Percentiles rank a stretch among this genome's conserved stretches.
phyloP scores from a whole-genome alignment of 176 grass and related monocot species.

The Echinochloa phyllopogon region DNA sequence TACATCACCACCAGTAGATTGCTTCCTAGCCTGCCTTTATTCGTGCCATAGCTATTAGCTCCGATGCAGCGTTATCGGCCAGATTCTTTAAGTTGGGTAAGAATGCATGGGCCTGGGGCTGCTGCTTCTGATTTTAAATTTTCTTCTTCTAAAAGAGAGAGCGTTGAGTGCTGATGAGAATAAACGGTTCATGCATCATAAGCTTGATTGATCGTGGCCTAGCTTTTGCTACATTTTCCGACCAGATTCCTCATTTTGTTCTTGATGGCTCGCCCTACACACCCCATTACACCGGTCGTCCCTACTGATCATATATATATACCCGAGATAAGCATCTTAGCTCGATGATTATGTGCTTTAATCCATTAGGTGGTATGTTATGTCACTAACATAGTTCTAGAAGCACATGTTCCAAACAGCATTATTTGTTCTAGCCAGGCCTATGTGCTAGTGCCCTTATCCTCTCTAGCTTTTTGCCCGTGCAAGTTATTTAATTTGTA shows the following conservation, averaged over 20 bases:
- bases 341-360: neutral
- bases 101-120: neutral
- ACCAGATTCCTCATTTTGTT: constrained; percentile 43
- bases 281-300: neutral
- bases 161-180: constrained; percentile 28
- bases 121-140: neutral
- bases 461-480: neutral
- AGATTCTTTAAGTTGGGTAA: constrained; percentile 18
- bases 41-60: neutral
- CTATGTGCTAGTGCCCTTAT: constrained; percentile 12
- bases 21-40: neutral
- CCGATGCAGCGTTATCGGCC: neutral
- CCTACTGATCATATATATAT: constrained; percentile 41
- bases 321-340: constrained; percentile 12
- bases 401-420: neutral
- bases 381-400: constrained; percentile 22
- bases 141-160: neutral
- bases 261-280: constrained; percentile 31
- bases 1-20: constrained; percentile 15
- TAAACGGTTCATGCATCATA: neutral
- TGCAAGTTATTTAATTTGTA: neutral
- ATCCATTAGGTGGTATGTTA: constrained; percentile 51
- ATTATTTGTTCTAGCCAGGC: neutral
- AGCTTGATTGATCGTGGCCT: neutral
- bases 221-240: constrained; percentile 15